Evolutionary conservation across 2,329 filamentous ascomycete genomes (phyloP).

Genomic region (Trichothecium sympodiale): DNA sequence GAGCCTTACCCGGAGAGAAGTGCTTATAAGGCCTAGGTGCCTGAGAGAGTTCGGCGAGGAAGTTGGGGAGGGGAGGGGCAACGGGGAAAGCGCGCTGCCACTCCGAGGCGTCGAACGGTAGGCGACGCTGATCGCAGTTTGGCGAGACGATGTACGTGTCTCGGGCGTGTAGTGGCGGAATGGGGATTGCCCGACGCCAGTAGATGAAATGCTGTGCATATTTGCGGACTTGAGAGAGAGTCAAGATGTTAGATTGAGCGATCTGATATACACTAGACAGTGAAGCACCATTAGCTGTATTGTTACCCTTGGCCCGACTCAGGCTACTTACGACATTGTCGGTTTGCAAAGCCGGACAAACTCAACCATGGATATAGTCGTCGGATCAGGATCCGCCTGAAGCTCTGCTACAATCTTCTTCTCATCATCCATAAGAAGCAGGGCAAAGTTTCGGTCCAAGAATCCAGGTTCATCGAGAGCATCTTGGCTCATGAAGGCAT

Average conservation of each 20-base stretch:
- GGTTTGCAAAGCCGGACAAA: slow-evolving; percentile 67
- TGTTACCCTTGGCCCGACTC: no score
- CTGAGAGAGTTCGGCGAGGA: slow-evolving; percentile 73
- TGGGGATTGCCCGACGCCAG: slow-evolving; percentile 86
- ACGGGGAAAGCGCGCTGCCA: slow-evolving; percentile 77
- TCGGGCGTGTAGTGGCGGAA: slow-evolving; percentile 78
- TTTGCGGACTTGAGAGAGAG: slow-evolving; percentile 69
- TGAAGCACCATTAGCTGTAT: not conserved
- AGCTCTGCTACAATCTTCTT: slow-evolving; percentile 63
- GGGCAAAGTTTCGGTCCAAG: slow-evolving; percentile 74
- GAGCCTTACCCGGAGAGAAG: slow-evolving; percentile 77
- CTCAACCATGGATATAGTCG: slow-evolving; percentile 68
- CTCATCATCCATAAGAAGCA: slow-evolving; percentile 77
- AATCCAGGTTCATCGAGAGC: slow-evolving; percentile 53
- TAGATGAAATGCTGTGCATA: slow-evolving; percentile 91
- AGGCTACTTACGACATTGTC: slow-evolving; percentile 43
- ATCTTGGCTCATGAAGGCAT: slow-evolving; percentile 61
- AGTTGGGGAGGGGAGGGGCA: slow-evolving; percentile 71
- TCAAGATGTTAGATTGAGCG: slow-evolving; percentile 59
- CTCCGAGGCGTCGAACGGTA: slow-evolving; percentile 56
- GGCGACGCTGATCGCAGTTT: slow-evolving; percentile 66
- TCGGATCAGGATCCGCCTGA: slow-evolving; percentile 63
- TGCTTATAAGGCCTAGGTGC: slow-evolving; percentile 72
- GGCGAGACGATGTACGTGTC: slow-evolving; percentile 89
- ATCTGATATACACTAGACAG: slow-evolving; percentile 52